Percentiles rank a stretch among this genome's conserved stretches.
phyloP scores from a whole-genome alignment of 176 grass and related monocot species.

The Tillandsia fasciculata region DNA sequence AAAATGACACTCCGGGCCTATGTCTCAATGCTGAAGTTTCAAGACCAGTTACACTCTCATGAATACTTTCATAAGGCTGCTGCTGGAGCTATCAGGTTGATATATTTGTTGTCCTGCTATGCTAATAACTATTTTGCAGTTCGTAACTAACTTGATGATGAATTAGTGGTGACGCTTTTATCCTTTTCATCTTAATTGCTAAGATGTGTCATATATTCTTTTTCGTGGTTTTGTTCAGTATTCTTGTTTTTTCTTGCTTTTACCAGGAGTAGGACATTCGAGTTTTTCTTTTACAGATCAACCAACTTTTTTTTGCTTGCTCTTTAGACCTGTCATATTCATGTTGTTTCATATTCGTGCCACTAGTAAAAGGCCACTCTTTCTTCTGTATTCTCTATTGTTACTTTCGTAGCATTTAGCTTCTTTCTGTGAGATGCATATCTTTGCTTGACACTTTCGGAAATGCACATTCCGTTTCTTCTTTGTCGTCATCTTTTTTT shows the following conservation, averaged over 20 bases:
- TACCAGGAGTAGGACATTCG: background rate
- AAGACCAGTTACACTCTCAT: constrained; percentile 90
- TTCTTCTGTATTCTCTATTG: too few species aligned
- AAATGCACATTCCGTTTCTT: too few species aligned
- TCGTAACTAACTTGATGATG: background rate
- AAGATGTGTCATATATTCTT: constrained; percentile 9
- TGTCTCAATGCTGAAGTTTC: constrained; percentile 97
- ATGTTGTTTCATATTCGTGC: background rate
- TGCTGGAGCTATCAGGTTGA: constrained; percentile 80
- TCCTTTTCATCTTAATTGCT: background rate
- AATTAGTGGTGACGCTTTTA: background rate
- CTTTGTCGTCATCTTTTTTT: background rate
- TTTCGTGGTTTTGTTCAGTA: constrained; percentile 4
- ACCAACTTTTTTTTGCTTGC: background rate
- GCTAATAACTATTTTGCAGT: background rate
- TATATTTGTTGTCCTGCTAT: background rate
- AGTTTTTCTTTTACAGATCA: background rate
- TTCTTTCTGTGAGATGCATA: too few species aligned
- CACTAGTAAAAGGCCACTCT: too few species aligned
- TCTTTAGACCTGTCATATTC: background rate
- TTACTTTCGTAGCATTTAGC: too few species aligned
- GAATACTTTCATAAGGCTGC: constrained; percentile 98
- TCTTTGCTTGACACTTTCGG: too few species aligned
- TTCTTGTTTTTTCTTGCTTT: background rate
- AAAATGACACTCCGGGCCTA: constrained; percentile 97